Conservation (phyloP, 78 protist species). For the Thecamonas trahens region DNA sequence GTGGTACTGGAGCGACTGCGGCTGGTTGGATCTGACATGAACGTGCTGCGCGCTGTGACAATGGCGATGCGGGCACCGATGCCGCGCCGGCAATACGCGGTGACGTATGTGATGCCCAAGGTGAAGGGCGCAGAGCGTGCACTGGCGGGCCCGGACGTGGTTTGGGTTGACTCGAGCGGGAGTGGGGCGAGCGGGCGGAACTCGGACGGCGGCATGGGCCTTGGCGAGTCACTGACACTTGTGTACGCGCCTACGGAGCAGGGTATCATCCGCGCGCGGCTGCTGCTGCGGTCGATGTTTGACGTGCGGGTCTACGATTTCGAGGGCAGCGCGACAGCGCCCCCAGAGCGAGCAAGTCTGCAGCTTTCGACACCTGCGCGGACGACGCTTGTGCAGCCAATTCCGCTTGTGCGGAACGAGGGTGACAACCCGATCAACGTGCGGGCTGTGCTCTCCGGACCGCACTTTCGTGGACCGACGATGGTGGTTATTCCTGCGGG, state of each 20-base stretch:
- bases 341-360: conserved; percentile 6
- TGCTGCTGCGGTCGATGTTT: too few species aligned
- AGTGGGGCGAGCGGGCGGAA: background rate
- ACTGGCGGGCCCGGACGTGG: too few species aligned
- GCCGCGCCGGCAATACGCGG: too few species aligned
- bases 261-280: too few species aligned
- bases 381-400: too few species aligned
- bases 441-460: conserved; percentile 15
- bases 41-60: background rate
- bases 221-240: too few species aligned
- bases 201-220: background rate
- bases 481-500: conserved; percentile 11
- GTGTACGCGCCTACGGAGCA: background rate
- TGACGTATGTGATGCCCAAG: too few species aligned
- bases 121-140: too few species aligned
- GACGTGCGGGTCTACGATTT: too few species aligned
- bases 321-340: too few species aligned
- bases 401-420: background rate
- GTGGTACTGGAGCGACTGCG: background rate
- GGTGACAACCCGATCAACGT: too few species aligned
- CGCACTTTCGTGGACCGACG: conserved; percentile 37
- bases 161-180: too few species aligned
- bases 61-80: background rate
- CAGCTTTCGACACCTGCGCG: conserved; percentile 1
- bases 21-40: background rate